A percentile compares a stretch with the other conserved stretches of the same genome.
Evolutionary conservation across 345 rosid species (phyloP).

Genomic region (Abelmoschus esculentus): DNA sequence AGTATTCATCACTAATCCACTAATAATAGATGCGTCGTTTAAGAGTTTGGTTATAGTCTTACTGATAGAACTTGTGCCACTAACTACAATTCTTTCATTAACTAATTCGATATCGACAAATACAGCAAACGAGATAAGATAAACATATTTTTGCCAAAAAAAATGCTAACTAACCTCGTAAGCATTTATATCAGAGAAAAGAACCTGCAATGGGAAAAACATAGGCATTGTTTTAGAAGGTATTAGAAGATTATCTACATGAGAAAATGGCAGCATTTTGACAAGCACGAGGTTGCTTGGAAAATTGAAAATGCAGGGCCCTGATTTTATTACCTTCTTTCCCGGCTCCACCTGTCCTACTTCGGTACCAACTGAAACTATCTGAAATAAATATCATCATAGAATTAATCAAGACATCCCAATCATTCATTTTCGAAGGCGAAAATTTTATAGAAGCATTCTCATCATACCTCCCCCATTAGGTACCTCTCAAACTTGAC

Average conservation of each 20-base stretch:
- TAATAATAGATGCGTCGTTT: not conserved
- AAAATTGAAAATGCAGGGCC: not conserved
- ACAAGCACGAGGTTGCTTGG: not conserved
- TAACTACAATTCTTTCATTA: not conserved
- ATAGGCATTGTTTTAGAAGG: not conserved
- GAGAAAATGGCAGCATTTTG: too few relatives aligned
- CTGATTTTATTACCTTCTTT: constrained; percentile 47
- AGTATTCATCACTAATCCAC: not conserved
- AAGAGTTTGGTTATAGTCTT: not conserved
- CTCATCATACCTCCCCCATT: constrained; percentile 63
- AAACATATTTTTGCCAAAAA: not conserved
- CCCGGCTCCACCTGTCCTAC: constrained; percentile 60
- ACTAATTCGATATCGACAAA: not conserved
- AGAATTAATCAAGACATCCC: not conserved
- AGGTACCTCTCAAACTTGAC: constrained; percentile 22
- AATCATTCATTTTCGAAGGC: not conserved
- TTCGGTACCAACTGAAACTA: constrained; percentile 66
- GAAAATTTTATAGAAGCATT: not conserved
- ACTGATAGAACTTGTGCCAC: not conserved
- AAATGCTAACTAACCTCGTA: constrained; percentile 48
- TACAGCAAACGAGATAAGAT: too few relatives aligned
- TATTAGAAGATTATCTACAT: not conserved
- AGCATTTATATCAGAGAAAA: constrained; percentile 78
- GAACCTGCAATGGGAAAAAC: constrained; percentile 46
- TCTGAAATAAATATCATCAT: constrained; percentile 24